Conservation (phyloP, 106 monocot genomes). For the Phalaenopsis aphrodite region DNA sequence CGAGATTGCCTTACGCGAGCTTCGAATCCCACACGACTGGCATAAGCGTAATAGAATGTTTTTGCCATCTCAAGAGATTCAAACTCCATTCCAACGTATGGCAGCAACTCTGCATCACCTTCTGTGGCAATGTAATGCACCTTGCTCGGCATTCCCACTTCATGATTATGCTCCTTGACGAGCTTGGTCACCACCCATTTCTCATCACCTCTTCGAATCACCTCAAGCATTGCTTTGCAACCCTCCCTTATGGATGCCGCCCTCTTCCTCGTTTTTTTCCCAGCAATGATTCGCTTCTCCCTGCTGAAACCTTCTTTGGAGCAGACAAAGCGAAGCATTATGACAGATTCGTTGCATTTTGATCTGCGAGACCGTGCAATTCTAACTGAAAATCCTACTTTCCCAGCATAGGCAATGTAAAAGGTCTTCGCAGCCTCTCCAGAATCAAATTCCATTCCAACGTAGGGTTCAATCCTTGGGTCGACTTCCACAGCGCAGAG, state of each 20-base stretch:
- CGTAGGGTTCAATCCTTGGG: constrained; percentile 47
- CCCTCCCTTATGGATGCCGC: constrained; percentile 71
- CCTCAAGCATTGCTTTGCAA: constrained; percentile 77
- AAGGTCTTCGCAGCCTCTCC: constrained; percentile 73
- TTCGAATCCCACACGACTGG: constrained; percentile 68
- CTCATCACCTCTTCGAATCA: constrained; percentile 46
- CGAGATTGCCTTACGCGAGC: constrained; percentile 74
- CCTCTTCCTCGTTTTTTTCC: constrained; percentile 64
- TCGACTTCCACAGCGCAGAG: constrained; percentile 44
- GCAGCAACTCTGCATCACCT: constrained; percentile 55
- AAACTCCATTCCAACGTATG: constrained; percentile 71
- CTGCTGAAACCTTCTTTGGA: constrained; percentile 63
- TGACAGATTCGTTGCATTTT: constrained; percentile 60
- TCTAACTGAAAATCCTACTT: constrained; percentile 59
- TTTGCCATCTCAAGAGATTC: constrained; percentile 59
- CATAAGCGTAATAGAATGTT: constrained; percentile 71
- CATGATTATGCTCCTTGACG: constrained; percentile 70
- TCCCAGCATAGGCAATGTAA: constrained; percentile 73
- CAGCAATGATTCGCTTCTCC: constrained; percentile 46
- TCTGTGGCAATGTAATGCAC: constrained; percentile 75
- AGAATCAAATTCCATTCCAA: constrained; percentile 76
- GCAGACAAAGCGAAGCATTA: constrained; percentile 75
- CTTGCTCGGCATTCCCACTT: constrained; percentile 64
- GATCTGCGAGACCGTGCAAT: constrained; percentile 61
- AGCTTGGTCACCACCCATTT: constrained; percentile 70